phyloP scores from a whole-genome alignment of 345 rosid species.

The Eucalyptus lansdowneana region DNA sequence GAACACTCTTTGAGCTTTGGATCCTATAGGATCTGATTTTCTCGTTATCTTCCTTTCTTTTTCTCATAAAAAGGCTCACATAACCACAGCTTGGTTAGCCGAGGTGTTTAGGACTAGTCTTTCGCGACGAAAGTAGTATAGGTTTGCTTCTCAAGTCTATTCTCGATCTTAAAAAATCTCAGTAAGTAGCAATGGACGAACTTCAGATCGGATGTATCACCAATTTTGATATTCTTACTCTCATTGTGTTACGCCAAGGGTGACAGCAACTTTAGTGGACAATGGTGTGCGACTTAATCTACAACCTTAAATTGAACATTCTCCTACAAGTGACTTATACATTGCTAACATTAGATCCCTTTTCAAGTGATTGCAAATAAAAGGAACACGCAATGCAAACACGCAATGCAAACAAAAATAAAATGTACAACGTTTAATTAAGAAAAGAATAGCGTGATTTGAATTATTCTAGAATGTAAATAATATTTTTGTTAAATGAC shows the following conservation, averaged over 20 bases:
- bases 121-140: background rate
- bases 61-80: background rate
- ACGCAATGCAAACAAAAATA: background rate
- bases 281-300: no score
- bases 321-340: no score
- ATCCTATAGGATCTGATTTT: background rate
- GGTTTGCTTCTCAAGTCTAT: background rate
- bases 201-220: background rate
- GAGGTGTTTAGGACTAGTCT: background rate
- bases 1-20: background rate
- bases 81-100: background rate
- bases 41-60: background rate
- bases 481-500: background rate
- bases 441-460: background rate
- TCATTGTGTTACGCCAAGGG: background rate
- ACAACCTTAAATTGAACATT: no score
- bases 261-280: background rate
- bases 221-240: background rate
- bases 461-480: background rate
- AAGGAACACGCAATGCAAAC: background rate
- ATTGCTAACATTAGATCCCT: background rate
- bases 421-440: background rate
- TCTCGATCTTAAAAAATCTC: background rate
- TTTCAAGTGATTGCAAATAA: background rate
- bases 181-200: background rate